Evolutionary conservation across 2,329 filamentous ascomycete species (phyloP), one percentile per base, ranked within the genome.

Genomic region (Bipolaris bicolor): DNA sequence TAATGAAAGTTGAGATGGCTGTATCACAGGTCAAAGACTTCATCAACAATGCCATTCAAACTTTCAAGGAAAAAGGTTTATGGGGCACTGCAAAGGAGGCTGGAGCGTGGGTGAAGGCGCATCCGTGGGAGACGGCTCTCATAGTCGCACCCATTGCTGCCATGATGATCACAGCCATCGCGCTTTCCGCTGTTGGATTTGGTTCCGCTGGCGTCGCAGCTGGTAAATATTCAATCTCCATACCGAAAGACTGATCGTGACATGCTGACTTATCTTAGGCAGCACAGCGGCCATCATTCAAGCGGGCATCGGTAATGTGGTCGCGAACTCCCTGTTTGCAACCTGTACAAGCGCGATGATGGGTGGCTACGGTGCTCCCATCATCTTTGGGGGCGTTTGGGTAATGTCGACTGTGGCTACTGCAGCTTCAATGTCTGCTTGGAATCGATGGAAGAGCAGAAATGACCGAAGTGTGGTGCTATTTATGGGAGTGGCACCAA

Each of bases 271-370:
- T 11, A 3, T 9, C 9, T 5, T 20, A 72, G 69, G 63, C 0
- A 72, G 66, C 10, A 26, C 64, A 3, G 70, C 66, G 1, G 68
- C 71, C 1, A 57, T 41, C 1, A 62, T 66, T 1, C 71, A 74
- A 16, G 61, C 66, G 0, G 33, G 52, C 0, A 68, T 67, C 7
- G 69, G 67, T 3, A 65, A 47, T 11, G 64, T 70, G 1, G 61
- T 48, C 4, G 68, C 64, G 0, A 55, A 61, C 15, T 65, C 64
- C 0, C n/a, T 59, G 0, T 73, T 74, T 18, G 64, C 70, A 1
- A 50, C 56, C 2, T 51, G 68, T 3, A 65, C 64, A 2, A 72
- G 69, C 33, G 71, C 70, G 0, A 62, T 49, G 3, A 74, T 70
- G 67, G 66, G 56, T 5, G 71, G 71, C 0, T 67, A 49, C 36